Conservation (phyloP, 768 basidiomycete species). For the Suillus plorans region DNA sequence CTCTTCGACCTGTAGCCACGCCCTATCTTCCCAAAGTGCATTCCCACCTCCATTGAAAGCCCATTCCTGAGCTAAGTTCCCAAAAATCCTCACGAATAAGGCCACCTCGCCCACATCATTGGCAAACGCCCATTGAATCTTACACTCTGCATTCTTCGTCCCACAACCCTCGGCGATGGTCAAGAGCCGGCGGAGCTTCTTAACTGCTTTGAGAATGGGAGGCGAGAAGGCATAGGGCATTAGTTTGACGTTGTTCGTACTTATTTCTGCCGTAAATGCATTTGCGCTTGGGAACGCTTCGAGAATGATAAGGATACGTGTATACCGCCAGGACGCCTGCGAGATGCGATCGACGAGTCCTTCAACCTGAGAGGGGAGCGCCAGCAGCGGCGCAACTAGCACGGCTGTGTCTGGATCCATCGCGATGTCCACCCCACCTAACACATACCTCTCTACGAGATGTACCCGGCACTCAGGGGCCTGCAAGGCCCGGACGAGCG, state of each 20-base stretch:
- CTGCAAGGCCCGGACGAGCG: slow-evolving; percentile 52
- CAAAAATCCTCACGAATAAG: slow-evolving; percentile 51
- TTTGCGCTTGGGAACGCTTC: slow-evolving; percentile 60
- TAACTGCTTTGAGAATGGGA: slow-evolving; percentile 67
- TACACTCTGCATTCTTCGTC: slow-evolving; percentile 43
- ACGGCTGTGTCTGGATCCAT: slow-evolving; percentile 62
- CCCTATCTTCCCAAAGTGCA: slow-evolving; percentile 55
- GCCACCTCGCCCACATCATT: slow-evolving; percentile 59
- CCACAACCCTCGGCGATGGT: slow-evolving; percentile 60
- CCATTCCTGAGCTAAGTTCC: slow-evolving; percentile 51
- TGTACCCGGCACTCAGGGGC: slow-evolving; percentile 46
- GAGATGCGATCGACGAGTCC: slow-evolving; percentile 44
- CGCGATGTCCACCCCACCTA: slow-evolving; percentile 65
- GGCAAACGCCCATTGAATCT: slow-evolving; percentile 62
- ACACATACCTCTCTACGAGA: slow-evolving; percentile 62
- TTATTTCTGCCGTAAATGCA: slow-evolving; percentile 29
- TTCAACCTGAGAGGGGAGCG: slow-evolving; percentile 51
- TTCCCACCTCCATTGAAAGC: slow-evolving; percentile 39
- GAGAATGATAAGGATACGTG: slow-evolving; percentile 56
- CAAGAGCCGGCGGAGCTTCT: slow-evolving; percentile 63
- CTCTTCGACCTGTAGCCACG: slow-evolving; percentile 60
- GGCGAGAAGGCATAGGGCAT: slow-evolving; percentile 54
- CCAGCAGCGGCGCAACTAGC: slow-evolving; percentile 44
- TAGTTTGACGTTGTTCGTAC: slow-evolving; percentile 9
- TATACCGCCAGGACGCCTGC: slow-evolving; percentile 63